Conservation (phyloP, 2,329 filamentous ascomycete species). For the Colletotrichum echinochloae region DNA sequence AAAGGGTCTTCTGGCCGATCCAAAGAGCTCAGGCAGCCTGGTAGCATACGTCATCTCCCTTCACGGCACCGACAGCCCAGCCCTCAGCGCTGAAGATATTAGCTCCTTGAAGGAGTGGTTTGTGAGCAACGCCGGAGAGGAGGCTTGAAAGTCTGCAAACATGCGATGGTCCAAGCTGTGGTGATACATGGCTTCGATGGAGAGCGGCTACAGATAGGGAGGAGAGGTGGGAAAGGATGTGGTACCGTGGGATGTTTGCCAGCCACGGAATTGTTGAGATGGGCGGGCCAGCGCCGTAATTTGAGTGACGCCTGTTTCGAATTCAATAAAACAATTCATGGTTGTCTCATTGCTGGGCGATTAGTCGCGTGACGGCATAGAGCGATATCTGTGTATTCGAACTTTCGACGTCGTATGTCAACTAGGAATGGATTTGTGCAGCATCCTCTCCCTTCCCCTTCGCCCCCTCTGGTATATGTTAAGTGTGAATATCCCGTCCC, state of each 20-base stretch:
- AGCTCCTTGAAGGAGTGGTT: background rate
- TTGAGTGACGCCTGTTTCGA: background rate
- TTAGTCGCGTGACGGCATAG: background rate
- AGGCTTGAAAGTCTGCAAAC: background rate
- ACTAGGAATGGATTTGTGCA: background rate
- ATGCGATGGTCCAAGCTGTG: background rate
- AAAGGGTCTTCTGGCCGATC: background rate
- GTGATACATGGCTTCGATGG: background rate
- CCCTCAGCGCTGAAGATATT: background rate
- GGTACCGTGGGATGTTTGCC: background rate
- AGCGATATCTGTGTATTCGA: background rate
- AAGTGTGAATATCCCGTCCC: background rate
- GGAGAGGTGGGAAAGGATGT: background rate
- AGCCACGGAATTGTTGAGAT: background rate
- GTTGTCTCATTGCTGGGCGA: background rate
- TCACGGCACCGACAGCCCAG: slow-evolving; percentile 26
- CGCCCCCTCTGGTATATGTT: no score
- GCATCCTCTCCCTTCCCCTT: no score
- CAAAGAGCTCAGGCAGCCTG: slow-evolving; percentile 24
- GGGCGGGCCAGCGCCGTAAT: background rate
- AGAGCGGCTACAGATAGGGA: background rate
- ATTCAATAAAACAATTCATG: background rate
- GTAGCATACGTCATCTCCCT: slow-evolving; percentile 36
- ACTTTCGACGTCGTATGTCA: no score
- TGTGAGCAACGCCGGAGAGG: background rate